These are phyloP conservation scores for Botryotinia narcissicola DNA, from an alignment of 2,329 filamentous ascomycete genomes.

Conservation along the genomic window DNA sequence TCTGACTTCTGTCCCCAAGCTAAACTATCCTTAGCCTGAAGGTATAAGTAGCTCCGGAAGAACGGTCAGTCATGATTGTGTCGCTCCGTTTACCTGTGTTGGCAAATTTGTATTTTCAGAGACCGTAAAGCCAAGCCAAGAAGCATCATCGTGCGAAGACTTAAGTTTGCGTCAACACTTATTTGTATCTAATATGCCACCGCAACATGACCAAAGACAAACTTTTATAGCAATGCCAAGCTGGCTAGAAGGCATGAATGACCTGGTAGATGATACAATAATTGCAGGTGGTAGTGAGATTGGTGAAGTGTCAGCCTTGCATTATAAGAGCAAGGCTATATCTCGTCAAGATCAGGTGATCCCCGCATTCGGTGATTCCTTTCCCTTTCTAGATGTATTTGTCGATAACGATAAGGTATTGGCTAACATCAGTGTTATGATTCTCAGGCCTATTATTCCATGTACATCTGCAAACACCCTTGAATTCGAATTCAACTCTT, in stretches of 20 bases:
- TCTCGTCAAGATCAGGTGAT: neutral
- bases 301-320: neutral
- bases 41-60: neutral
- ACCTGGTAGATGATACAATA: neutral
- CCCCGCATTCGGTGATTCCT: neutral
- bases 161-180: neutral
- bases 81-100: neutral
- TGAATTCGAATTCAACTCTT: neutral
- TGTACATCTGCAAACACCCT: neutral
- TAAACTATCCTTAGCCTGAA: neutral
- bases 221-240: neutral
- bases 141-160: neutral
- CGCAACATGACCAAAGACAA: neutral
- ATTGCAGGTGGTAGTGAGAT: neutral
- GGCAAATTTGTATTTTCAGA: neutral
- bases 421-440: neutral
- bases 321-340: neutral
- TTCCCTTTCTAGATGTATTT: neutral
- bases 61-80: neutral
- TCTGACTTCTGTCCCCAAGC: neutral
- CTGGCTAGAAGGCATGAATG: neutral
- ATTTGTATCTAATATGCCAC: neutral
- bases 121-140: neutral
- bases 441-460: neutral
- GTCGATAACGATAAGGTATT: constrained; percentile 11